Percentiles rank a stretch among this genome's conserved stretches.
Evolutionary conservation across 2,329 filamentous ascomycete species (phyloP).

Genomic region (Cadophora gregata): DNA sequence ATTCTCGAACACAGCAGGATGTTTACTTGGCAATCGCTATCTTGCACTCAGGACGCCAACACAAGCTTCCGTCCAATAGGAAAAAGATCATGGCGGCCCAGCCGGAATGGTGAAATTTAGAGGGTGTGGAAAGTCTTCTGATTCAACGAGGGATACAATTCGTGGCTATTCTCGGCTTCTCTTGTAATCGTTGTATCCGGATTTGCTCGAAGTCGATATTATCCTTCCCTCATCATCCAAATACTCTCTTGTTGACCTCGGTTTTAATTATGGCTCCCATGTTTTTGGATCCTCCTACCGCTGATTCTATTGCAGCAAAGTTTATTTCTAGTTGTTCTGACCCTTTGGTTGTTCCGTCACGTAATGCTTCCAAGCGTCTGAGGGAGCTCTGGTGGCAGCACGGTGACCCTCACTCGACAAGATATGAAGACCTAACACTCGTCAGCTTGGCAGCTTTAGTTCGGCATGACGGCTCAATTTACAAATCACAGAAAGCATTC

Average conservation of each 20-base stretch:
- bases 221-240: not conserved
- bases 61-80: not conserved
- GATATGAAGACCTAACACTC: slow-evolving; percentile 41
- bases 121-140: slow-evolving; percentile 12
- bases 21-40: slow-evolving; percentile 14
- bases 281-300: slow-evolving; percentile 28
- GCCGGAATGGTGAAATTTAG: not conserved
- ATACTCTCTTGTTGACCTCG: not conserved
- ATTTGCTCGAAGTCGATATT: not conserved
- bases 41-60: not conserved
- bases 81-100: not conserved
- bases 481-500: slow-evolving; percentile 39
- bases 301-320: slow-evolving; percentile 16
- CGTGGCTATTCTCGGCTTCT: slow-evolving; percentile 11
- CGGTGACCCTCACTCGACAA: slow-evolving; percentile 42
- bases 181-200: slow-evolving; percentile 3
- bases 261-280: slow-evolving; percentile 33
- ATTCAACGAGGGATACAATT: not conserved
- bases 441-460: slow-evolving; percentile 42
- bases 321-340: slow-evolving; percentile 36
- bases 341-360: slow-evolving; percentile 38
- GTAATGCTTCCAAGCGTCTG: slow-evolving; percentile 34
- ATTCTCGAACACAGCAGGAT: slow-evolving; percentile 15
- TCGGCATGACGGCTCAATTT: slow-evolving; percentile 37
- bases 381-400: slow-evolving; percentile 44